Percentiles rank a stretch among this genome's conserved stretches.
Evolutionary conservation across 1,284 basidiomycete genomes (phyloP).

Genomic region (Chiua sp.): DNA sequence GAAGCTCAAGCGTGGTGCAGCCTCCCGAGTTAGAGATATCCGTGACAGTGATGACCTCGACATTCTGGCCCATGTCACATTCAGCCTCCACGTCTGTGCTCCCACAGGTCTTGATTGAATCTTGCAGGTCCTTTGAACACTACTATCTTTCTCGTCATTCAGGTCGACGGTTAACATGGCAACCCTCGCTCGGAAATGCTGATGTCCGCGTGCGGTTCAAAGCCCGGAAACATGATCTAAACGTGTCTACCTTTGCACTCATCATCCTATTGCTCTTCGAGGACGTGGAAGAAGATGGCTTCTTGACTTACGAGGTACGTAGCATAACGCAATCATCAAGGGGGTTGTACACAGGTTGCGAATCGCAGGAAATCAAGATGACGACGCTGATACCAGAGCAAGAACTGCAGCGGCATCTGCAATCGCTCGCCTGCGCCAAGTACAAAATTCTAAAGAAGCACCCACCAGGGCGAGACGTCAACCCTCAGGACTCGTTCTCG

Average conservation of each 20-base stretch:
- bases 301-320: constrained; percentile 72
- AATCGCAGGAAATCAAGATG: constrained; percentile 66
- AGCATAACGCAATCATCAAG: constrained; percentile 16
- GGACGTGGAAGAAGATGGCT: constrained; percentile 67
- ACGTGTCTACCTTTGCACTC: constrained; percentile 90
- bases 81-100: constrained; percentile 68
- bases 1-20: constrained; percentile 42
- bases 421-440: constrained; percentile 97
- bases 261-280: constrained; percentile 93
- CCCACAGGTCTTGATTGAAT: constrained; percentile 65
- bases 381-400: constrained; percentile 76
- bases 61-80: constrained; percentile 89
- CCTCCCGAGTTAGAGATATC: constrained; percentile 78
- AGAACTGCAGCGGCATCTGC: constrained; percentile 91
- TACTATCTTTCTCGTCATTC: constrained; percentile 93
- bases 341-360: neutral
- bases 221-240: constrained; percentile 84
- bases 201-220: constrained; percentile 91
- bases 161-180: constrained; percentile 93
- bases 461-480: constrained; percentile 87
- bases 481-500: constrained; percentile 79
- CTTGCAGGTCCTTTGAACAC: constrained; percentile 81
- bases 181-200: constrained; percentile 90
- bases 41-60: constrained; percentile 92
- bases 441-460: constrained; percentile 93